Evolutionary conservation across 2,329 filamentous ascomycete species (phyloP).

Genomic region (Cercospora canescens): DNA sequence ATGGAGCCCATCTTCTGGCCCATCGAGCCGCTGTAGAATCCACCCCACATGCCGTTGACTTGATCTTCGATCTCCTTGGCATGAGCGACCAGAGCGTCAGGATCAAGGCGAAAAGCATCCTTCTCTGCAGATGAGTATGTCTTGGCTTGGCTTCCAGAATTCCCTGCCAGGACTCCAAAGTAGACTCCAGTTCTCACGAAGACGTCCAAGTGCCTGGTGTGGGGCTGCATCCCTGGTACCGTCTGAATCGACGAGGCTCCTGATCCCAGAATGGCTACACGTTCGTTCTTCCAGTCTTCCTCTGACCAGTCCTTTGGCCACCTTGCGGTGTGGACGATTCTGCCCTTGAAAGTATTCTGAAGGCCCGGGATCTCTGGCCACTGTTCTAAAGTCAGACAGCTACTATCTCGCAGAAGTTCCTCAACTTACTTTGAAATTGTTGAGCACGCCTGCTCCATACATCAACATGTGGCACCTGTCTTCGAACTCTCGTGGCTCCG

Average conservation of each 20-base stretch:
- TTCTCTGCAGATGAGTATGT: conserved; percentile 47
- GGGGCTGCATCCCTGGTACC: conserved; percentile 49
- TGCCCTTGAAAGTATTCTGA: conserved; percentile 47
- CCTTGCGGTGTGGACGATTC: conserved; percentile 44
- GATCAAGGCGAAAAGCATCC: conserved; percentile 44
- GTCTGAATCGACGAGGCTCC: conserved; percentile 50
- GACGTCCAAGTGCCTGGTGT: conserved; percentile 47
- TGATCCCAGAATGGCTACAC: conserved; percentile 48
- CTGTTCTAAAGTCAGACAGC: neutral
- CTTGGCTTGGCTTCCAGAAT: conserved; percentile 45
- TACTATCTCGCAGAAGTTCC: too few relatives aligned
- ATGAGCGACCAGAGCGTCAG: conserved; percentile 43
- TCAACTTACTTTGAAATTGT: conserved; percentile 19
- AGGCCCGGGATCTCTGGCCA: conserved; percentile 43
- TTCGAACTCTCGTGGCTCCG: conserved; percentile 40
- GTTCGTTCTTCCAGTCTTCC: conserved; percentile 44
- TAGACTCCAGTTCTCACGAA: conserved; percentile 47
- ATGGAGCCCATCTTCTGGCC: conserved; percentile 42
- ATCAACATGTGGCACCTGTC: conserved; percentile 47
- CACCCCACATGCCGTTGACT: conserved; percentile 50
- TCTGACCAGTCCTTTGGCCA: conserved; percentile 49
- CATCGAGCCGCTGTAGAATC: conserved; percentile 47
- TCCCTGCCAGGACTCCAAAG: conserved; percentile 48
- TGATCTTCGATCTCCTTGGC: conserved; percentile 37
- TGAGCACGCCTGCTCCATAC: conserved; percentile 45